Conservation (phyloP, 1,139 yeast species). For the Blastobotrys persicus region DNA sequence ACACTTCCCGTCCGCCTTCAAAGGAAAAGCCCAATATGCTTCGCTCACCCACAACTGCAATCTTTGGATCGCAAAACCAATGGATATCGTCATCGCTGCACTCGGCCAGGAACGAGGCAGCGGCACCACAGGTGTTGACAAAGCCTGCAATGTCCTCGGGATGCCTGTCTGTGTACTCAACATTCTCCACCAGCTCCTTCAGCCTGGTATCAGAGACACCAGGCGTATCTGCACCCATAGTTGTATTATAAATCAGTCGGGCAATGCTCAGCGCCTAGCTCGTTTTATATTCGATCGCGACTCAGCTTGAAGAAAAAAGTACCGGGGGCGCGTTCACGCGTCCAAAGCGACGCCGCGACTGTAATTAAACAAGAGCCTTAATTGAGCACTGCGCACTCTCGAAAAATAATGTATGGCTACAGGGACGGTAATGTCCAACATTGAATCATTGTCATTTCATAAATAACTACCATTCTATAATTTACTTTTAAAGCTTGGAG, state of each 20-base stretch:
- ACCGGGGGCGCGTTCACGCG: no score
- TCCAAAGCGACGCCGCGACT: no score
- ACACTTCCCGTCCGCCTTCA: slow-evolving; percentile 9
- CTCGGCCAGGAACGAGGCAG: slow-evolving; percentile 7
- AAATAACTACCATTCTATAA: neutral
- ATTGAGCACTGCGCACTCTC: no score
- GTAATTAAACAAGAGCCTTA: no score
- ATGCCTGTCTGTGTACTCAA: slow-evolving; percentile 9
- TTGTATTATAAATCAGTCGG: no score
- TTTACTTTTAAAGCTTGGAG: neutral
- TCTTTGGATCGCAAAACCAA: slow-evolving; percentile 17
- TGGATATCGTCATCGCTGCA: slow-evolving; percentile 4
- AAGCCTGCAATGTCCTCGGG: slow-evolving; percentile 6
- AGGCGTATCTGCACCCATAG: neutral
- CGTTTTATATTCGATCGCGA: no score
- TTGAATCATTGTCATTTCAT: neutral
- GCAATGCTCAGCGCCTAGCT: slow-evolving; percentile 1
- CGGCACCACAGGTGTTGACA: slow-evolving; percentile 7
- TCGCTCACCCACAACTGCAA: slow-evolving; percentile 1
- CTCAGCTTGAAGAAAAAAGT: no score
- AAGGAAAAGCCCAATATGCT: slow-evolving; percentile 12
- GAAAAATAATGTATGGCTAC: no score
- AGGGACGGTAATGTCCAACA: neutral
- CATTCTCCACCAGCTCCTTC: slow-evolving; percentile 9
- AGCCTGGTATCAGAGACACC: slow-evolving; percentile 3